Evolutionary conservation across 805 yeast genomes (phyloP).

Genomic region (Ogataea ganodermae): DNA sequence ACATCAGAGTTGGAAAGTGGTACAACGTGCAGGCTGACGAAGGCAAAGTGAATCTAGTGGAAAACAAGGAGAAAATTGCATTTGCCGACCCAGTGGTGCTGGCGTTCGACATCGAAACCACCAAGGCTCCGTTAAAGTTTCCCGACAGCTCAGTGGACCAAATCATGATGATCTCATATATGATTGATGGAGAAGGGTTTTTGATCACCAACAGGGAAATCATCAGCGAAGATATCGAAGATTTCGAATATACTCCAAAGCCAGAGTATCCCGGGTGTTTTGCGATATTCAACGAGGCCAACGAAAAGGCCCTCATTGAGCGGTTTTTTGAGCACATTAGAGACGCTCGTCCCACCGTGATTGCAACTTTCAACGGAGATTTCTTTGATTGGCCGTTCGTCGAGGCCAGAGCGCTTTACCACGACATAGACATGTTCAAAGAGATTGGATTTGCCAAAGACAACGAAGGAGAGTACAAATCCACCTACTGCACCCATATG

Average conservation of each 20-base stretch:
- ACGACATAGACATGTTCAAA: slow-evolving; percentile 83
- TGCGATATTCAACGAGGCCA: slow-evolving; percentile 84
- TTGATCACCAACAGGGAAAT: slow-evolving; percentile 93
- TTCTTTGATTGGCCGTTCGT: slow-evolving; percentile 99
- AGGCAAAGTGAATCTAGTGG: slow-evolving; percentile 54
- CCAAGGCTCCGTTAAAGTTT: slow-evolving; percentile 92
- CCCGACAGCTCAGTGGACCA: slow-evolving; percentile 92
- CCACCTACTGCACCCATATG: slow-evolving; percentile 92
- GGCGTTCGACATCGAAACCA: slow-evolving; percentile 97
- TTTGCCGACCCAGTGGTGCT: slow-evolving; percentile 97
- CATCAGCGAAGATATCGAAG: slow-evolving; percentile 91
- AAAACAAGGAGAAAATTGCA: slow-evolving; percentile 73
- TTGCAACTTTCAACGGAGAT: slow-evolving; percentile 97
- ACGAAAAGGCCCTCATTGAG: slow-evolving; percentile 72
- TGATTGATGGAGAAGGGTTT: slow-evolving; percentile 98
- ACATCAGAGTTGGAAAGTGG: slow-evolving; percentile 95
- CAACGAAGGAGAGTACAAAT: slow-evolving; percentile 87
- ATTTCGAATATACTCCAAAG: slow-evolving; percentile 95
- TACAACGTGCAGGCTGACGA: slow-evolving; percentile 71
- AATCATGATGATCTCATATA: slow-evolving; percentile 98
- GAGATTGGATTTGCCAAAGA: slow-evolving; percentile 95
- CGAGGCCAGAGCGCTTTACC: slow-evolving; percentile 80
- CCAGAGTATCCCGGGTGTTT: slow-evolving; percentile 93
- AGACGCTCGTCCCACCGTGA: slow-evolving; percentile 91
- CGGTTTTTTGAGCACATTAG: slow-evolving; percentile 88